phyloP scores from a whole-genome alignment of 2,329 filamentous ascomycete species.

The Xylariaceae sp. region DNA sequence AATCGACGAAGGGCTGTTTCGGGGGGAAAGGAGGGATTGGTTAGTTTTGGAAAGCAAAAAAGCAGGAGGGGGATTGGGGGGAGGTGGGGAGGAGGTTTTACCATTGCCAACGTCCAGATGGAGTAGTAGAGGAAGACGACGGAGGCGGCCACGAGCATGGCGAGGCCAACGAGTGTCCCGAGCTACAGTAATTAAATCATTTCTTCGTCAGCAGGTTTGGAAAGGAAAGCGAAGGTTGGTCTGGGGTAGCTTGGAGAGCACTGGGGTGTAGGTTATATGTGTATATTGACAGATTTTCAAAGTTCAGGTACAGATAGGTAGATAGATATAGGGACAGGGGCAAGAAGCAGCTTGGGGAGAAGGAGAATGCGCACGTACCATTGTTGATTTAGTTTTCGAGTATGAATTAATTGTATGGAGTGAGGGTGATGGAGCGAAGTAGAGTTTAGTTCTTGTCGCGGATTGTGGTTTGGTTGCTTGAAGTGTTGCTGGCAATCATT shows the following conservation, averaged over 20 bases:
- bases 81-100: conserved; percentile 52
- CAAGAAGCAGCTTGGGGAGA: not conserved
- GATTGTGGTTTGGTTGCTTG: not conserved
- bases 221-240: not conserved
- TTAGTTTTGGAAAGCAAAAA: not conserved
- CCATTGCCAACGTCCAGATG: conserved; percentile 97
- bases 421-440: not conserved
- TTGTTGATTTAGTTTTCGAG: conserved; percentile 6
- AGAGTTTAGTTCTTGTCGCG: not conserved
- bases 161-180: conserved; percentile 78
- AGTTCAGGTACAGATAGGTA: too few relatives aligned
- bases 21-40: not conserved
- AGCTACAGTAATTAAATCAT: conserved; percentile 62
- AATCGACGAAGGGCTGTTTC: conserved; percentile 90
- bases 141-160: conserved; percentile 71
- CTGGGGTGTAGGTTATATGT: too few relatives aligned
- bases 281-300: too few relatives aligned
- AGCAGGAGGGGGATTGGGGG: conserved; percentile 17
- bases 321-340: too few relatives aligned
- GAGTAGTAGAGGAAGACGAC: conserved; percentile 86
- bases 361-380: conserved; percentile 11
- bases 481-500: not conserved
- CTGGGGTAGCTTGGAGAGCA: not conserved
- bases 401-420: not conserved
- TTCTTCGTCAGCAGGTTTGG: conserved; percentile 17